phyloP scores from a whole-genome alignment of 2,329 filamentous ascomycete genomes.

The Pyrenochaeta sp. region DNA sequence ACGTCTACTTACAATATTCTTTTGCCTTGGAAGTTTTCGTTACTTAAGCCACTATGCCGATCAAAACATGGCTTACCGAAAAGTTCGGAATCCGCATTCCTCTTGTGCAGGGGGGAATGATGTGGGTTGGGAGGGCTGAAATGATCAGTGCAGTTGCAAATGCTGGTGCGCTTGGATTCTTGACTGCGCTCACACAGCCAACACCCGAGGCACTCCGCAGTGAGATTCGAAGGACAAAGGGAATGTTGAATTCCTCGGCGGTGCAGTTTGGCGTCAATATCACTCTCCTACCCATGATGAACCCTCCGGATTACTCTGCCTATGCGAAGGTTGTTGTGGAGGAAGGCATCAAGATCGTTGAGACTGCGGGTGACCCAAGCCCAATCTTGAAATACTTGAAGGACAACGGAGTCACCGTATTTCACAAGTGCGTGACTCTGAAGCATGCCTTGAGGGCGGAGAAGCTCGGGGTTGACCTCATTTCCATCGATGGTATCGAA shows the following conservation, averaged over 20 bases:
- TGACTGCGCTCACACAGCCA: conserved; percentile 54
- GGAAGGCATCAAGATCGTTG: conserved; percentile 35
- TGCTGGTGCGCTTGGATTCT: conserved; percentile 60
- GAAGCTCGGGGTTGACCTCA: conserved; percentile 28
- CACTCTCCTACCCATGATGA: conserved; percentile 36
- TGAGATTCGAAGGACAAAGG: conserved; percentile 31
- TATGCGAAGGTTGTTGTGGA: conserved; percentile 34
- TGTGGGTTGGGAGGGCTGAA: conserved; percentile 64
- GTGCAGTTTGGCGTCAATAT: conserved; percentile 50
- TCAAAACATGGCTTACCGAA: conserved; percentile 39
- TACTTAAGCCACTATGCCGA: conserved; percentile 28
- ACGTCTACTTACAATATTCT: no score
- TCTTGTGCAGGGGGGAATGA: conserved; percentile 52
- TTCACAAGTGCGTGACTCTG: conserved; percentile 37
- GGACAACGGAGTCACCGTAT: conserved; percentile 29
- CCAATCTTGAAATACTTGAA: conserved; percentile 37
- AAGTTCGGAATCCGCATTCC: conserved; percentile 31
- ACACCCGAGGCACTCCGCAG: conserved; percentile 33
- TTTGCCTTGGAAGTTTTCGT: no score
- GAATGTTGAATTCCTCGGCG: conserved; percentile 42
- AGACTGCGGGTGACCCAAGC: conserved; percentile 37
- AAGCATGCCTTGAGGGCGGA: conserved; percentile 35
- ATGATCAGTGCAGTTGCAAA: conserved; percentile 63
- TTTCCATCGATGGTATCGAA: conserved; percentile 34
- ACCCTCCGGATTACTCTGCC: conserved; percentile 34